Evolutionary conservation across 176 grass and related monocot species (phyloP).

Genomic region (Phyllostachys edulis): DNA sequence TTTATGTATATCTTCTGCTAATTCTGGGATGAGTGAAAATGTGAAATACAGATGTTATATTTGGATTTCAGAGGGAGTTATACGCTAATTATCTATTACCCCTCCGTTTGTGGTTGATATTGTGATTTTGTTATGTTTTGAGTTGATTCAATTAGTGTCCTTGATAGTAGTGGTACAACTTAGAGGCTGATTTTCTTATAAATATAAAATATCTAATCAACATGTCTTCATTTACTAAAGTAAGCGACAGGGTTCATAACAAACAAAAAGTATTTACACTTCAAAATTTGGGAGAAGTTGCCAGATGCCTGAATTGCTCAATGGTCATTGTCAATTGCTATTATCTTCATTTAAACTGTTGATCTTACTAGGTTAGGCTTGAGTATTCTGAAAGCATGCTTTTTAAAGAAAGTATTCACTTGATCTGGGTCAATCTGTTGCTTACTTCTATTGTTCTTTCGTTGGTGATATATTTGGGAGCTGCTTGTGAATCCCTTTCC

Average conservation of each 20-base stretch:
- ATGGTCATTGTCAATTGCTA: background rate
- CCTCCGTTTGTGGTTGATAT: no score
- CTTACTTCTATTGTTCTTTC: background rate
- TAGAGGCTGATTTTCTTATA: background rate
- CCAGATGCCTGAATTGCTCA: background rate
- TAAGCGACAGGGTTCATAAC: background rate
- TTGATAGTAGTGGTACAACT: background rate
- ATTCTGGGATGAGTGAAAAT: background rate
- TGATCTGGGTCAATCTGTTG: background rate
- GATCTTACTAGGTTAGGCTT: background rate
- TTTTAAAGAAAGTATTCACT: background rate
- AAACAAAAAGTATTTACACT: background rate
- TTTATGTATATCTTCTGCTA: background rate
- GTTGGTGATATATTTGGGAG: background rate
- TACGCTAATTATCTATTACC: background rate
- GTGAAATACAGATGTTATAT: background rate
- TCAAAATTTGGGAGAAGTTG: background rate
- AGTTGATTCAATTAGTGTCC: background rate
- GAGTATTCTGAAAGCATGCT: background rate
- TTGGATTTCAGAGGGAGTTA: background rate
- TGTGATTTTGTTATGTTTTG: background rate
- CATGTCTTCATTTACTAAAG: background rate
- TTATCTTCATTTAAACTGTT: constrained; percentile 9
- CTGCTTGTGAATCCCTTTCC: background rate
- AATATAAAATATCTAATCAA: background rate